phyloP scores from a whole-genome alignment of 1,139 yeast species.

The Chernovozyma aurita region DNA sequence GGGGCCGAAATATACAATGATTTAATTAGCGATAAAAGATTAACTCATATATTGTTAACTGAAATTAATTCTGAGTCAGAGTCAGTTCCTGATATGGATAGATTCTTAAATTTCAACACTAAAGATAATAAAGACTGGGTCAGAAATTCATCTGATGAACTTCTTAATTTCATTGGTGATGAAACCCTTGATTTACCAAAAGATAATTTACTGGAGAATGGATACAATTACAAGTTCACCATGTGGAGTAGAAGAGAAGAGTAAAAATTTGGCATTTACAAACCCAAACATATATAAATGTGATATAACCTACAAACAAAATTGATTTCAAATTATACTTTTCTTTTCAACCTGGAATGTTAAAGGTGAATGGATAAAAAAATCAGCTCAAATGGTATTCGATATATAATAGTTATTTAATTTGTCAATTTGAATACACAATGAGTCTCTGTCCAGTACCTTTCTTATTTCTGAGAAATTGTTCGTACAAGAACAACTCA shows the following conservation, averaged over 20 bases:
- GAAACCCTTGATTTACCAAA: conserved; percentile 31
- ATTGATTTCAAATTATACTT: too few relatives aligned
- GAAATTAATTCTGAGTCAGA: conserved; percentile 44
- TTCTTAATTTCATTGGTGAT: conserved; percentile 39
- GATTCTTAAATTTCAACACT: conserved; percentile 44
- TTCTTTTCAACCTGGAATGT: too few relatives aligned
- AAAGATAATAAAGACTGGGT: conserved; percentile 22
- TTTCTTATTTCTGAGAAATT: conserved; percentile 25
- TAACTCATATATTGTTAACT: conserved; percentile 67
- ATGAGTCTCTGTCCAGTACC: conserved; percentile 17
- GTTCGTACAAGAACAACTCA: conserved; percentile 80
- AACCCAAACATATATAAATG: too few relatives aligned
- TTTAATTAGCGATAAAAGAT: conserved; percentile 39
- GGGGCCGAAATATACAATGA: conserved; percentile 84
- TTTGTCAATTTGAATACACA: conserved; percentile 31
- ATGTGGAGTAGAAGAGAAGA: conserved; percentile 35
- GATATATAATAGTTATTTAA: conserved; percentile 33
- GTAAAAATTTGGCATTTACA: conserved; percentile 10
- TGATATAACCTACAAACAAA: too few relatives aligned
- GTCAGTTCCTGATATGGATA: conserved; percentile 54
- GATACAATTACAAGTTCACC: conserved; percentile 45
- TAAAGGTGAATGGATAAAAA: conserved; percentile 3
- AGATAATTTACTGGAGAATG: conserved; percentile 43
- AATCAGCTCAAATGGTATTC: conserved; percentile 26
- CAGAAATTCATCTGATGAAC: conserved; percentile 29